Evolutionary conservation across 805 yeast species (phyloP).

Genomic region (Schizosaccharomyces osmophilus): DNA sequence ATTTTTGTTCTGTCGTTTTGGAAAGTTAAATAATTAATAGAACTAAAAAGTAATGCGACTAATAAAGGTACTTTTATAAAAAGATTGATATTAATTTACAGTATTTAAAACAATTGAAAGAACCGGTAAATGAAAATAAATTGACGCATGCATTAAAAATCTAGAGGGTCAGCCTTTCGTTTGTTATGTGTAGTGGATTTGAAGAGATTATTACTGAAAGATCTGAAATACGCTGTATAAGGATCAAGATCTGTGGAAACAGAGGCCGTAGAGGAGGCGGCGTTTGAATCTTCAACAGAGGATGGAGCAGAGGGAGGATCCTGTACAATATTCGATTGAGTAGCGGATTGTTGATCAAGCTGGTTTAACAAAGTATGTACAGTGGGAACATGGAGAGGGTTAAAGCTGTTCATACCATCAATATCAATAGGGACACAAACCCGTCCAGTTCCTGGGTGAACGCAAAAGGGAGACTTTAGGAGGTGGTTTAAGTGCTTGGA

Average conservation of each 20-base stretch:
- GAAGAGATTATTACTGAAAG: not conserved
- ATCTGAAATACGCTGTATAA: slow-evolving; percentile 34
- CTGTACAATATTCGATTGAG: not conserved
- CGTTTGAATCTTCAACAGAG: too few species aligned
- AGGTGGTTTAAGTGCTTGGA: slow-evolving; percentile 74
- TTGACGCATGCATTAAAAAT: not conserved
- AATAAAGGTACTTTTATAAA: too few species aligned
- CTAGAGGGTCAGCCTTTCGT: not conserved
- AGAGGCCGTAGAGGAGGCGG: too few species aligned
- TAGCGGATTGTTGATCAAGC: slow-evolving; percentile 19
- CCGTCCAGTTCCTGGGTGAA: slow-evolving; percentile 61
- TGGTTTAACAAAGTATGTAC: slow-evolving; percentile 39
- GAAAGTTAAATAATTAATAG: too few species aligned
- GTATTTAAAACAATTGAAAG: too few species aligned
- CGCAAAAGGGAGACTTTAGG: slow-evolving; percentile 85
- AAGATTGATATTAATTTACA: too few species aligned
- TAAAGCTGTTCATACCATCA: slow-evolving; percentile 25
- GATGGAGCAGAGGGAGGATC: too few species aligned
- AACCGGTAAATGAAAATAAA: too few species aligned
- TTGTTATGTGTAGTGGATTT: not conserved
- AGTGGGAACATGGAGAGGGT: slow-evolving; percentile 62
- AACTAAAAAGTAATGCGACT: too few species aligned
- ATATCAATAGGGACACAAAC: slow-evolving; percentile 60
- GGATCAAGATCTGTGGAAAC: slow-evolving; percentile 27
- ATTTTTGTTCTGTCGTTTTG: too few species aligned